Conservation (phyloP, 225 moss, liverwort and hornwort species). For the Physcomitrellopsis africana region DNA sequence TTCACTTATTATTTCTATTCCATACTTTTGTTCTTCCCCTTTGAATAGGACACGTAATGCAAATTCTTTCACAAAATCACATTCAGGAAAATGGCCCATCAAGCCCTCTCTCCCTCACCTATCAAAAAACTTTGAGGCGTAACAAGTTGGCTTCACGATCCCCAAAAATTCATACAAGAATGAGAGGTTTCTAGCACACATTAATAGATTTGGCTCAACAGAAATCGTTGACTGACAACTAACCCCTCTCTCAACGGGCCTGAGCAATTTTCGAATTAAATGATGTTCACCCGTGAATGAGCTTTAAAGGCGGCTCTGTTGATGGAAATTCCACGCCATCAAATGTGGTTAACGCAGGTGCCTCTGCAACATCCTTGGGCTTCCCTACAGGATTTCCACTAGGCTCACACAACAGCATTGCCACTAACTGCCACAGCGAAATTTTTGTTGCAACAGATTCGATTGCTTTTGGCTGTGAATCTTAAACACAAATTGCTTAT, state of each 20-base stretch:
- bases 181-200: constrained; percentile 8
- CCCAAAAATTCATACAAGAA: constrained; percentile 10
- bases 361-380: constrained; percentile 96
- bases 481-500: constrained; percentile 7
- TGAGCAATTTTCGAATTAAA: constrained; percentile 97
- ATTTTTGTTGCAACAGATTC: not conserved
- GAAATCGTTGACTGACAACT: constrained; percentile 18
- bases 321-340: constrained; percentile 99
- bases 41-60: not conserved
- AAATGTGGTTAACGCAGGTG: constrained; percentile 89
- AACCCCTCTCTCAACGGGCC: constrained; percentile 44
- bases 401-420: constrained; percentile 91
- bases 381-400: constrained; percentile 85
- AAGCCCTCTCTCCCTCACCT: constrained; percentile 7
- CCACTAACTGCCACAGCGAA: constrained; percentile 70
- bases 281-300: constrained; percentile 91
- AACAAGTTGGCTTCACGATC: constrained; percentile 13
- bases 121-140: not conserved
- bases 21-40: not conserved
- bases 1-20: no score
- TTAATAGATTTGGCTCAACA: constrained; percentile 16
- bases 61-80: constrained; percentile 10
- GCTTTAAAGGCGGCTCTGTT: constrained; percentile 90
- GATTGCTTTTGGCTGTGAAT: not conserved
- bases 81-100: not conserved